Conservation (phyloP, 371 early-diverging fungal species). For the Umbelopsis sp. region DNA sequence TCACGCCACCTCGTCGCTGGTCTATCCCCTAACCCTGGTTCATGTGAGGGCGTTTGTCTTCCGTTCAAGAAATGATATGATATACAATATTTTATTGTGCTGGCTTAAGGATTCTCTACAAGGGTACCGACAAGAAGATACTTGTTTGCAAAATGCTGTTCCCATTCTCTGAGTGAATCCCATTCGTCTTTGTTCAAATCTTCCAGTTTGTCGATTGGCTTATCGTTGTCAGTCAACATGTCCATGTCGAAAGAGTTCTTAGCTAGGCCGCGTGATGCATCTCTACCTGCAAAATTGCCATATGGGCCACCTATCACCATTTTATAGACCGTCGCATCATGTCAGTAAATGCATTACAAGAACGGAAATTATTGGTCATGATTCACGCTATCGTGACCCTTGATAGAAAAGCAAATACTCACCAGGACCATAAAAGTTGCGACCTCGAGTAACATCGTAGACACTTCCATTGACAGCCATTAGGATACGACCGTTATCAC, state of each 20-base stretch:
- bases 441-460: slow-evolving; percentile 87
- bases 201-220: slow-evolving; percentile 80
- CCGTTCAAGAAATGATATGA: too few species aligned
- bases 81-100: not conserved
- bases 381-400: not conserved
- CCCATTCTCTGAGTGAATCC: slow-evolving; percentile 80
- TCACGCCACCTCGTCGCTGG: not conserved
- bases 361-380: not conserved
- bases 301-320: slow-evolving; percentile 75
- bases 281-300: slow-evolving; percentile 88
- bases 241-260: slow-evolving; percentile 88
- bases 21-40: not conserved
- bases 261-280: slow-evolving; percentile 86
- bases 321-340: not conserved
- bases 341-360: not conserved
- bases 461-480: slow-evolving; percentile 86
- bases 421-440: slow-evolving; percentile 93
- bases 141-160: slow-evolving; percentile 71
- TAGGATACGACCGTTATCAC: slow-evolving; percentile 59
- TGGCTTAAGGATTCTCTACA: slow-evolving; percentile 54
- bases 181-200: slow-evolving; percentile 78
- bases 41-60: not conserved
- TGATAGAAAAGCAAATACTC: slow-evolving; percentile 12
- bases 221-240: slow-evolving; percentile 71
- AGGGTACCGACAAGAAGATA: slow-evolving; percentile 77